Conservation (phyloP, 768 basidiomycete genomes). For the Xerocomus spinulosus region DNA sequence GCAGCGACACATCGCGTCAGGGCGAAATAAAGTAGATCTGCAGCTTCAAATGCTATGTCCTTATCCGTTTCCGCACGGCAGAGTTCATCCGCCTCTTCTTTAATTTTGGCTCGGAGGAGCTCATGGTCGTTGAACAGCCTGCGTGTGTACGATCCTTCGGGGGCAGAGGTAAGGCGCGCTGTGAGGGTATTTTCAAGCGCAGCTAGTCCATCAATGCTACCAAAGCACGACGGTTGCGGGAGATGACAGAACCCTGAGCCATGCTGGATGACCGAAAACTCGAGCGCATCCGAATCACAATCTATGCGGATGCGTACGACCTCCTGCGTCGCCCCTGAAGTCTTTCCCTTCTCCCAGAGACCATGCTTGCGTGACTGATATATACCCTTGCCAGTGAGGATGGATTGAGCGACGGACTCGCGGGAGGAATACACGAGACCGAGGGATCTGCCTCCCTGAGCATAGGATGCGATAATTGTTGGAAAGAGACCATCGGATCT, state of each 20-base stretch:
- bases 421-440: constrained; percentile 94
- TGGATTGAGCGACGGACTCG: constrained; percentile 82
- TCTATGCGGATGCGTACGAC: constrained; percentile 79
- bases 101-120: constrained; percentile 89
- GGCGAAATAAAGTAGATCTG: constrained; percentile 91
- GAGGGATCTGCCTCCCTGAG: constrained; percentile 66
- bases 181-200: constrained; percentile 77
- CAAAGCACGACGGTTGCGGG: constrained; percentile 83
- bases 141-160: constrained; percentile 88
- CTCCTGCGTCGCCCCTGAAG: constrained; percentile 89
- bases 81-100: constrained; percentile 98
- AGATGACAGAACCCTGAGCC: constrained; percentile 95
- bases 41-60: constrained; percentile 91
- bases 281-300: constrained; percentile 89
- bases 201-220: constrained; percentile 69
- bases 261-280: constrained; percentile 86
- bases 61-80: constrained; percentile 73
- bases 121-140: constrained; percentile 77
- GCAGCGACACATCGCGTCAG: constrained; percentile 78
- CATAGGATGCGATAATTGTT: constrained; percentile 75
- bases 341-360: constrained; percentile 95
- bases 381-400: constrained; percentile 83
- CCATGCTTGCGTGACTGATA: constrained; percentile 97
- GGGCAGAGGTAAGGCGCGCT: constrained; percentile 68
- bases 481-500: constrained; percentile 90